A percentile compares a stretch with the other conserved stretches of the same genome.
Conservation (phyloP, 2,329 filamentous ascomycete genomes). For the Ophiocordyceps sinensis region DNA sequence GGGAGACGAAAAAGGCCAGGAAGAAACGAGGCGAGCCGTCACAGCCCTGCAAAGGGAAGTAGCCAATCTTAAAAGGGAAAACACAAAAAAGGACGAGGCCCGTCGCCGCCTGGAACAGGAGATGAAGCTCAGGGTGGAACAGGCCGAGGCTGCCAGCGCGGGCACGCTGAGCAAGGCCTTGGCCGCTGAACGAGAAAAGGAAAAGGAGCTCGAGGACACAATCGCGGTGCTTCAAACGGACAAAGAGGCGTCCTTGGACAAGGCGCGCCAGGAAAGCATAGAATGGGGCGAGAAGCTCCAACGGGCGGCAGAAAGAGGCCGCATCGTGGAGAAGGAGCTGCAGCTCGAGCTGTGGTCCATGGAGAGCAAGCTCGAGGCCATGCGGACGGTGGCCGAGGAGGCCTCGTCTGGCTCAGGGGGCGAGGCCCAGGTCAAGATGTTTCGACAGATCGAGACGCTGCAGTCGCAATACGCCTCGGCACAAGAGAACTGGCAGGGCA, state of each 20-base stretch:
- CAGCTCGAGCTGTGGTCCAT: constrained; percentile 63
- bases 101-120: constrained; percentile 58
- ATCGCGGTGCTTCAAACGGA: constrained; percentile 59
- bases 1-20: constrained; percentile 38
- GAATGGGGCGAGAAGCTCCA: constrained; percentile 62
- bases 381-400: constrained; percentile 78
- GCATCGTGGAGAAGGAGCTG: constrained; percentile 59
- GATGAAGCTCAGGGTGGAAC: constrained; percentile 50
- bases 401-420: constrained; percentile 68
- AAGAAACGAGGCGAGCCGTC: constrained; percentile 36
- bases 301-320: constrained; percentile 55
- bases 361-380: constrained; percentile 79
- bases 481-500: constrained; percentile 94
- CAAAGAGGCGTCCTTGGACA: constrained; percentile 59
- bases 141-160: constrained; percentile 48
- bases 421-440: constrained; percentile 74
- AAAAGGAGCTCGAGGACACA: constrained; percentile 40
- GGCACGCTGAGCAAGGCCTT: constrained; percentile 54
- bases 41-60: constrained; percentile 29
- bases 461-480: constrained; percentile 92
- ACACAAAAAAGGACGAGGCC: constrained; percentile 43
- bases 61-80: constrained; percentile 31
- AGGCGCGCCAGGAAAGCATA: constrained; percentile 51
- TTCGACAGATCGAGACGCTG: constrained; percentile 87
- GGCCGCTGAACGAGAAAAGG: constrained; percentile 47